Evolutionary conservation across 1,284 basidiomycete genomes (phyloP).

Genomic region (Irpex sp.): DNA sequence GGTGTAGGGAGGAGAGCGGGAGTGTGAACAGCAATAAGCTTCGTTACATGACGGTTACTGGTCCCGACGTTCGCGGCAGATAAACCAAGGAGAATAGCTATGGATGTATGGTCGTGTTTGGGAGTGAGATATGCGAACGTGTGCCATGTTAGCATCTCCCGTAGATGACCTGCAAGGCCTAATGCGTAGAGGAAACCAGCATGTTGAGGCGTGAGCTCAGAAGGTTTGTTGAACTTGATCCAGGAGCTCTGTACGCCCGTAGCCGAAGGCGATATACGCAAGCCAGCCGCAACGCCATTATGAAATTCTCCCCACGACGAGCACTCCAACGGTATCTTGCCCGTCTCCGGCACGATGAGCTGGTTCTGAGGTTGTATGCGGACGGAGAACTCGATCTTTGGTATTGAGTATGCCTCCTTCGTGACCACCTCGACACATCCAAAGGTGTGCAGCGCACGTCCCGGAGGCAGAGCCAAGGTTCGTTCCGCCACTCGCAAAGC

Average conservation of each 20-base stretch:
- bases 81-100: constrained; percentile 88
- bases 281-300: constrained; percentile 89
- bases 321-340: constrained; percentile 65
- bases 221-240: constrained; percentile 90
- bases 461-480: constrained; percentile 81
- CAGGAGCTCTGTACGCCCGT: constrained; percentile 82
- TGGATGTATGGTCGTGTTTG: constrained; percentile 92
- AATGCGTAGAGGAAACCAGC: constrained; percentile 94
- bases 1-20: constrained; percentile 87
- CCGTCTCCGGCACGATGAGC: constrained; percentile 54
- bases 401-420: constrained; percentile 73
- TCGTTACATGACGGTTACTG: constrained; percentile 82
- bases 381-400: constrained; percentile 76
- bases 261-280: constrained; percentile 79
- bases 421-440: constrained; percentile 67
- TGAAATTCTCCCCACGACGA: constrained; percentile 95
- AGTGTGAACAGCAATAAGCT: constrained; percentile 88
- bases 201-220: constrained; percentile 83
- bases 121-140: constrained; percentile 90
- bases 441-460: constrained; percentile 85
- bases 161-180: constrained; percentile 87
- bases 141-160: constrained; percentile 84
- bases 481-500: constrained; percentile 77
- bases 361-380: constrained; percentile 68
- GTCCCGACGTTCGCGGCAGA: constrained; percentile 90